A percentile compares a stretch with the other conserved stretches of the same genome.
These are phyloP conservation scores for Beauveria varroae DNA, from an alignment of 2,329 filamentous ascomycete species.

Conservation along the genomic window DNA sequence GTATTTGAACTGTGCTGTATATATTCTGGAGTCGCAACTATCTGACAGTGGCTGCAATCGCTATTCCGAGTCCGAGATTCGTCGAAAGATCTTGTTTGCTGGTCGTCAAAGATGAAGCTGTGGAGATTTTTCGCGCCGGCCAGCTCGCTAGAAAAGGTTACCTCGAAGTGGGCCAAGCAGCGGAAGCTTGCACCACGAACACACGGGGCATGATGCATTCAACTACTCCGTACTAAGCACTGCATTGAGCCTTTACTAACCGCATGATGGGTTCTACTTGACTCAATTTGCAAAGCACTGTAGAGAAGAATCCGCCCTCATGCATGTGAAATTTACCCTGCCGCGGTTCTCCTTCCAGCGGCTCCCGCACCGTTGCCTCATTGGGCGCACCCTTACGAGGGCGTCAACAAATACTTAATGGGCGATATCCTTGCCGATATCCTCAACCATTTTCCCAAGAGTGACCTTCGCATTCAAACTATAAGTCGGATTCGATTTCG, in stretches of 20 bases:
- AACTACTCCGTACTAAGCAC: not conserved
- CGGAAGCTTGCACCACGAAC: not conserved
- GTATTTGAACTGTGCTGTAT: not conserved
- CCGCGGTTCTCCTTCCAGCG: not conserved
- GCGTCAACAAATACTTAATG: not conserved
- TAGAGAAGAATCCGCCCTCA: not conserved
- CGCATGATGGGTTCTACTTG: not conserved
- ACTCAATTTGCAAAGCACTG: not conserved
- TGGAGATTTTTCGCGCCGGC: slow-evolving; percentile 6
- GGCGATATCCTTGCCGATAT: not conserved
- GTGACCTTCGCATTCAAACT: not conserved
- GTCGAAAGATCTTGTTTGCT: slow-evolving; percentile 30
- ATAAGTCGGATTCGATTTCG: not conserved
- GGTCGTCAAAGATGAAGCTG: slow-evolving; percentile 4
- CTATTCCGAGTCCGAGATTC: slow-evolving; percentile 15
- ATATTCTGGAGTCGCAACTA: not conserved
- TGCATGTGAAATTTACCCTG: not conserved
- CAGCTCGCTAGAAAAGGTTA: slow-evolving; percentile 2
- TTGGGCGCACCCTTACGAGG: slow-evolving; percentile 1
- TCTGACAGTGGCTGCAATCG: not conserved
- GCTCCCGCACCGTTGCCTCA: not conserved
- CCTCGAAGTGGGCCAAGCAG: not conserved
- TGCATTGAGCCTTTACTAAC: not conserved
- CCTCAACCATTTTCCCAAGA: not conserved
- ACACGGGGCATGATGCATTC: not conserved